Percentiles rank a stretch among this genome's conserved stretches.
Conservation (phyloP, 306 rosid genomes). For the Bauhinia variegata region DNA sequence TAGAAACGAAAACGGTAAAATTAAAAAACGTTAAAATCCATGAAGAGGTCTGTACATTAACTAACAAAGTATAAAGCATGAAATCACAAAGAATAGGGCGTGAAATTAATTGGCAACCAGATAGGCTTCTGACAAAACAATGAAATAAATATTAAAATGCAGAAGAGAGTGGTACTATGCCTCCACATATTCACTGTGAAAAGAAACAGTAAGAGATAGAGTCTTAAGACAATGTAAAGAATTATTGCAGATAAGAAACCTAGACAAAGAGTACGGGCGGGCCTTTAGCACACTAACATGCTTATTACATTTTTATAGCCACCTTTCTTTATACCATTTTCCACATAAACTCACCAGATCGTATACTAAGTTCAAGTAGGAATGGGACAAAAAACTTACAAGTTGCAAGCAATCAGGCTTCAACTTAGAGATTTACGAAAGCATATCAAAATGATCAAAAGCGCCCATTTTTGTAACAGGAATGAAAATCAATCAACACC, state of each 20-base stretch:
- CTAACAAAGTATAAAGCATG: not conserved
- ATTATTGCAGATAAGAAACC: not conserved
- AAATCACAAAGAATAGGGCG: slow-evolving; percentile 7
- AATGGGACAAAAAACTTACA: not conserved
- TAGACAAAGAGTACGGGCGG: slow-evolving; percentile 4
- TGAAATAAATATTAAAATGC: not conserved
- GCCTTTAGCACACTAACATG: not conserved
- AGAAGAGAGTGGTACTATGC: not conserved
- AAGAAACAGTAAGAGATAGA: not conserved
- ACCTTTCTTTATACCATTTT: not conserved
- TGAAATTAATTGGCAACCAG: not conserved
- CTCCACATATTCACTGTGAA: not conserved
- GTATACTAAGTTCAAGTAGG: not conserved
- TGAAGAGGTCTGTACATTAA: slow-evolving; percentile 15
- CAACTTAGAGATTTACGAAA: slow-evolving; percentile 1
- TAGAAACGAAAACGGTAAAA: slow-evolving; percentile 15
- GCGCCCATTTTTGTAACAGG: slow-evolving; percentile 19
- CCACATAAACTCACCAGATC: slow-evolving; percentile 1
- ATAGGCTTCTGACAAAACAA: slow-evolving; percentile 6
- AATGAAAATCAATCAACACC: slow-evolving; percentile 25
- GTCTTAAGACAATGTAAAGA: not conserved
- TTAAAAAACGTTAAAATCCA: slow-evolving; percentile 14
- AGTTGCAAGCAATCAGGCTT: slow-evolving; percentile 13
- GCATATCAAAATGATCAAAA: slow-evolving; percentile 26
- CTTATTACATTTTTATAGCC: not conserved